Conservation (phyloP, 2,329 filamentous ascomycete genomes). For the Cryphonectria naterciae region DNA sequence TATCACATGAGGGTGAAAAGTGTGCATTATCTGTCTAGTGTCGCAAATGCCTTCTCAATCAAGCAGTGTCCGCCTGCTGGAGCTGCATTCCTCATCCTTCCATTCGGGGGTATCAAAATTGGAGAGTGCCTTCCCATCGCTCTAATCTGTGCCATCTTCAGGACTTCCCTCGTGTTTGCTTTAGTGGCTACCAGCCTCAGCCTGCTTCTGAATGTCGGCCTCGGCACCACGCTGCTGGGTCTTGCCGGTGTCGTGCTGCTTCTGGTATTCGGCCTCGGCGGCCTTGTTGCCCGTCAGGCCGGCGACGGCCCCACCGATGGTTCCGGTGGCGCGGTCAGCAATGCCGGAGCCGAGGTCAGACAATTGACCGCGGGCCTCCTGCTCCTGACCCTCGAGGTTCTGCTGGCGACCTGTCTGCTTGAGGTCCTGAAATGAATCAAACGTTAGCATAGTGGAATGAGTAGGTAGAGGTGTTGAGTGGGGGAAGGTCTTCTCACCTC, state of each 20-base stretch:
- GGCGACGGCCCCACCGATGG: slow-evolving; percentile 73
- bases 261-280: slow-evolving; percentile 67
- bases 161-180: background rate
- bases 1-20: background rate
- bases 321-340: slow-evolving; percentile 68
- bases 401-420: slow-evolving; percentile 77
- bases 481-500: slow-evolving; percentile 52
- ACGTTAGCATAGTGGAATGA: slow-evolving; percentile 11
- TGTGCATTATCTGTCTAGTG: background rate
- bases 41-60: background rate
- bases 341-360: slow-evolving; percentile 73
- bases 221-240: slow-evolving; percentile 82
- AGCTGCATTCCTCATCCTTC: background rate
- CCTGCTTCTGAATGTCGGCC: slow-evolving; percentile 77
- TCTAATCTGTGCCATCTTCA: background rate
- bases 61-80: background rate
- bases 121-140: background rate
- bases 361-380: slow-evolving; percentile 83
- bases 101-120: slow-evolving; percentile 28
- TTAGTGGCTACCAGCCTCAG: slow-evolving; percentile 44
- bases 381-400: slow-evolving; percentile 77
- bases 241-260: slow-evolving; percentile 78
- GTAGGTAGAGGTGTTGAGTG: background rate
- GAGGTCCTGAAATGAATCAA: slow-evolving; percentile 51
- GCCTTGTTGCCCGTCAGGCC: slow-evolving; percentile 71